Evolutionary conservation across 495 filamentous ascomycete genomes (phyloP), one percentile per base, ranked within the genome.

Genomic region (Lepraria neglecta): DNA sequence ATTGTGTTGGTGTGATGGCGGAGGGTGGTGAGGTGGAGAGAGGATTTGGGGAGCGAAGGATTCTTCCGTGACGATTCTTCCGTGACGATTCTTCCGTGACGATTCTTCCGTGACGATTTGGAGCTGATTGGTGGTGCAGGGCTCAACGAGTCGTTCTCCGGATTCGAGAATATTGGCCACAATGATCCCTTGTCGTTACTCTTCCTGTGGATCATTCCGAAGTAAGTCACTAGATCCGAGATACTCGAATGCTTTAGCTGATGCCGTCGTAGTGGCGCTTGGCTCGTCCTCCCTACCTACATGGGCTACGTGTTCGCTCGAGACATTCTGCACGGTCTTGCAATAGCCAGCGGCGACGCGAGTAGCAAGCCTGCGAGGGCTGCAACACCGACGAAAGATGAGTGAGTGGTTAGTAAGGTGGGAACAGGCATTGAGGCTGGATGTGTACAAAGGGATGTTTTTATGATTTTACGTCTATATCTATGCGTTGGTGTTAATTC

Each of bases 151-250:
- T 77, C 80, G 48, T 92, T 80, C 72, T 89, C 87, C 6, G 87
- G 82, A 42, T 96, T 87, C 65, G 78, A 81, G 44, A 87, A 92
- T 64, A 87, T 92, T 61, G 87, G 88, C 3, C 91, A 95, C 63
- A 95, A 95, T 66, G 73, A 74, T 56, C 46, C 73, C 19, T 59
- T 67, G 9, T 76, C 80, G 28, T 71, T 94, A 33, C 61, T 91
- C 43, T 72, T 86, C 30, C 63, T 87, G 6, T 95, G 87, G 86
- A 85, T 91, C 31, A 81, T 92, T 64, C 87, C 87, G 27, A 95
- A 92, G 89, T 92, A 74, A 78, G 87, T 38, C 1, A 38, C 6
- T 6, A 11, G 7, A 12, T 38, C 35, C 2, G 35, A 7, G 35
- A 38, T 38, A 12, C 7, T 58, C 52, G n/a, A 38, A 17, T 3